phyloP scores from a whole-genome alignment of 1,284 basidiomycete species.

The Cryptococcus sp. region DNA sequence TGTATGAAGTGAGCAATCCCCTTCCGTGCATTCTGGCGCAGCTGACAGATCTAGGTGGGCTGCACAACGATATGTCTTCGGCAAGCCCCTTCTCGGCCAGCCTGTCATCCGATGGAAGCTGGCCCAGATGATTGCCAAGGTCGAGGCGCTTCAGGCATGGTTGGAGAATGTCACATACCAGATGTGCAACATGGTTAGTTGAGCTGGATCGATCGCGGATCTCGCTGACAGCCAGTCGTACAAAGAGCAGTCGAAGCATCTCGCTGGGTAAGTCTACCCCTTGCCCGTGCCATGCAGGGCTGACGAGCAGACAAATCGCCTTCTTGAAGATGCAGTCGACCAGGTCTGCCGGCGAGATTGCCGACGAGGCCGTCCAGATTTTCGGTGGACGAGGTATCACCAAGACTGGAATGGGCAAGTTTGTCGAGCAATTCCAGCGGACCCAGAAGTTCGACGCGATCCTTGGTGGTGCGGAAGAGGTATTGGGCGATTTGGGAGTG shows the following conservation, averaged over 20 bases:
- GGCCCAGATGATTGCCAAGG: slow-evolving; percentile 76
- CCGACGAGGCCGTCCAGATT: slow-evolving; percentile 51
- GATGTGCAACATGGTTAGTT: slow-evolving; percentile 69
- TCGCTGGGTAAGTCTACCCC: slow-evolving; percentile 34
- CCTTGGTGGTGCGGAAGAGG: slow-evolving; percentile 47
- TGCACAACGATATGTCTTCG: slow-evolving; percentile 74
- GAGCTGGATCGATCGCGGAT: slow-evolving; percentile 8
- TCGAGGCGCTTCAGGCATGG: slow-evolving; percentile 80
- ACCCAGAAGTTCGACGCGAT: slow-evolving; percentile 84
- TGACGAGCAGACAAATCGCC: slow-evolving; percentile 43
- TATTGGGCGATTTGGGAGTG: slow-evolving; percentile 52
- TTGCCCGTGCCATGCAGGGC: slow-evolving; percentile 16
- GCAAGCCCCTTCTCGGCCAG: slow-evolving; percentile 73
- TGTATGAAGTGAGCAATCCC: slow-evolving; percentile 29
- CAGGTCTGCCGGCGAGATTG: slow-evolving; percentile 44
- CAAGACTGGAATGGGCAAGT: slow-evolving; percentile 58
- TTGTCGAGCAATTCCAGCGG: slow-evolving; percentile 50
- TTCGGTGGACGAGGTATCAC: slow-evolving; percentile 56
- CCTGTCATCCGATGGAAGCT: slow-evolving; percentile 79
- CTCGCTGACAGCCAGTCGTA: slow-evolving; percentile 50
- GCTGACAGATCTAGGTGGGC: slow-evolving; percentile 52
- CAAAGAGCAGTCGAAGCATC: slow-evolving; percentile 58
- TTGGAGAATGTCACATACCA: slow-evolving; percentile 83
- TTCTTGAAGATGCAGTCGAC: slow-evolving; percentile 58
- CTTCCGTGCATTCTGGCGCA: no score